Evolutionary conservation across 2,329 filamentous ascomycete species (phyloP), one percentile per base, ranked within the genome.

Genomic region (Aspergillus costaricaensis): DNA sequence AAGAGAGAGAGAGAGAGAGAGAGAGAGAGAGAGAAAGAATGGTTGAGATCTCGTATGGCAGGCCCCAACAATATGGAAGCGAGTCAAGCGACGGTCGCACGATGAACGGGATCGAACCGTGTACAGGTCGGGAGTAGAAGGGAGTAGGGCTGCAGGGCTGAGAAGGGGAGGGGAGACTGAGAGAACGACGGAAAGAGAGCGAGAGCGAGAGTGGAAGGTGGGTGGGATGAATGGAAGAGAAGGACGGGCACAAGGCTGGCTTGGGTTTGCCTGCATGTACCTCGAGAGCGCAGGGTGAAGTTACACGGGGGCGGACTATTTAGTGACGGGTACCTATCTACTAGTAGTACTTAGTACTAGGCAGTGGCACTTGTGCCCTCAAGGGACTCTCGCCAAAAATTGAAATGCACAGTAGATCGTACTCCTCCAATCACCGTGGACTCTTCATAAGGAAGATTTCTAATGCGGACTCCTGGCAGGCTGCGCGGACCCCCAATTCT

Each of bases 81-180:
- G 41, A 21, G 17, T 44, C 41, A 23, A 44, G 41, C 41, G 41
- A 44, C 41, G 41, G 41, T 44, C 41, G 41, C 41, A 44, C 41
- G 41, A n/a, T 5, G 10, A 44, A 23, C 19, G 41, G 41, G 5
- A 44, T 44, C 10, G 41, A 21, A 44, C 17, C 41, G 4, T 12
- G 41, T 44, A 19, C 41, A 49, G 27, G 12, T 36, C 32, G 10
- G 12, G 12, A 36, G 32, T 36, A 36, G 32, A 36, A 32, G 15
- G 51, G 51, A 19, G 58, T 65, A 68, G 65, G 66, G 62, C 63
- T 68, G 58, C 63, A 71, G 68, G 68, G 68, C 68, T 70, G 66
- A 65, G 51, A 59, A 27, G 10, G 10, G 39, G 17, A 21, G 21
- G 21, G 21, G 5, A 38, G 30, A 47, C 12, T n/a, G 39, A 48